These are phyloP conservation scores for Mucor sp. DNA, from an alignment of 371 early-diverging fungal genomes.

Conservation along the genomic window DNA sequence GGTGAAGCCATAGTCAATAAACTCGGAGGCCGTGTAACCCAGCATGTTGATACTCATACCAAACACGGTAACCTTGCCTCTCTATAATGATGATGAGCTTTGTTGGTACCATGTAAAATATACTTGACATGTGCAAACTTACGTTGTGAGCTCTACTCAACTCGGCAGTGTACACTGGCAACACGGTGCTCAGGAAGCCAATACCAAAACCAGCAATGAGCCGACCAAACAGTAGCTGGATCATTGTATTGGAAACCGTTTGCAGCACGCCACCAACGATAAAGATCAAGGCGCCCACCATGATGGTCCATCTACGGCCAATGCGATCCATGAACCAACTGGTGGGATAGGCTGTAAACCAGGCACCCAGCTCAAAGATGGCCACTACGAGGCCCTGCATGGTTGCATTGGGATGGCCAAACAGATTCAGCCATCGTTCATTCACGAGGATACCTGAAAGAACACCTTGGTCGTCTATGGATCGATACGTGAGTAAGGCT, in stretches of 20 bases:
- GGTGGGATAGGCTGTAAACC: conserved; percentile 36
- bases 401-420: conserved; percentile 33
- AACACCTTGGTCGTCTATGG: conserved; percentile 44
- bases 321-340: conserved; percentile 43
- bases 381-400: conserved; percentile 43
- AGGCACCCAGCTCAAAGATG: conserved; percentile 49
- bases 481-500: no score
- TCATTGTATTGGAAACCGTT: conserved; percentile 32
- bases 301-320: conserved; percentile 52
- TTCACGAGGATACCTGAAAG: conserved; percentile 43
- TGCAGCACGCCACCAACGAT: conserved; percentile 51
- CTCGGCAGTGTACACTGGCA: conserved; percentile 56
- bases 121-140: background rate
- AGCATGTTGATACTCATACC: conserved; percentile 47
- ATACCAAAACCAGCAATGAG: conserved; percentile 56
- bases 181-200: conserved; percentile 45
- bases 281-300: conserved; percentile 47
- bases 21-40: conserved; percentile 42
- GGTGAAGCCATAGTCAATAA: conserved; percentile 44
- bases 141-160: conserved; percentile 49
- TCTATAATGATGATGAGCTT: conserved; percentile 5
- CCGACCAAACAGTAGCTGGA: conserved; percentile 40
- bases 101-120: no score
- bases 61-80: conserved; percentile 40
- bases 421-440: conserved; percentile 31